Base-by-base conservation (phyloP, 1,284 basidiomycete species). In the Sanghuangporus sanghuang region DNA sequence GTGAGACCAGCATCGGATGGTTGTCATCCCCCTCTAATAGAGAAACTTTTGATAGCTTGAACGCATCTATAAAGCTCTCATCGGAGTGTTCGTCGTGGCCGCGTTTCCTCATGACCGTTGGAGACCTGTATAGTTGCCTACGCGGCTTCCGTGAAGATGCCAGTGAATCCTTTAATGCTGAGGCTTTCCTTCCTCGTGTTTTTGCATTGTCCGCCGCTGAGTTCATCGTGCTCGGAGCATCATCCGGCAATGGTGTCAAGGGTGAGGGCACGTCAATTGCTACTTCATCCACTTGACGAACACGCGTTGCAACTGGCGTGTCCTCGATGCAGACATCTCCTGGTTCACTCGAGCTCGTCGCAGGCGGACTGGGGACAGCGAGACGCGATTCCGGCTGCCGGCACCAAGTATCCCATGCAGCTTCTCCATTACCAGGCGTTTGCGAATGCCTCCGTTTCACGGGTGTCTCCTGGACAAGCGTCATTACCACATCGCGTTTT, bases 11-110 rank as follows among this genome's bases (percentile, higher is more conserved):
- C 18, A 27, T 21, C 23, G 4, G n/a, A 11, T 7, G 18, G 14
- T 27, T 21, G 8, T 39, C n/a, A 40, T 44, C 39, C 6, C 38
- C 57, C n/a, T 46, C 55, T 8, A 65, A 35, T 3, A 58, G 35
- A 3, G 62, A 40, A 1, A 62, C 64, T 32, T 65, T 60, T 32
- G 64, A 60, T 14, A 59, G 62, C 3, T 55, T 58, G 46, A 65
- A 65, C 18, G 64, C 61, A 27, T 60, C 52, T 14, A 53, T 65
- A 27, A 57, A 65, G 54, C 59, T 56, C n/a, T 65, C 64, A 21
- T 62, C 64, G 11, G 59, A 59, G 36, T 65, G 57, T 48, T 65
- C 64, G n/a, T 65, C 64, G 21, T 52, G 9, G 7, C 36, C 58
- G 16, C 1, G 6, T 1, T 50, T 39, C 40, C 42, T 38, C 21